These are phyloP conservation scores for Tylopilus rubrobrunneus DNA, from an alignment of 768 basidiomycete species.

Conservation along the genomic window DNA sequence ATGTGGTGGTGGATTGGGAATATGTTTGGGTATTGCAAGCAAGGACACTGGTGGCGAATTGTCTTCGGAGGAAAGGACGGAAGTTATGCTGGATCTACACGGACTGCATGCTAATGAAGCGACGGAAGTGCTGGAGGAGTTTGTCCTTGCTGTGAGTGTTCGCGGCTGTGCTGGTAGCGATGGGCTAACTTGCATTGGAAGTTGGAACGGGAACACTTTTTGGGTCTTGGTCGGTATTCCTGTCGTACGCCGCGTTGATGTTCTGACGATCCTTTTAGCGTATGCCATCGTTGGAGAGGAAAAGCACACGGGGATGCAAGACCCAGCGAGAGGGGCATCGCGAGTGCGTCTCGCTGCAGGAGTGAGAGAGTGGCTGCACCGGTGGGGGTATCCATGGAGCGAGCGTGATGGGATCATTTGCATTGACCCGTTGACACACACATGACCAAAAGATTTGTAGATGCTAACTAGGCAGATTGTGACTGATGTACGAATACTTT, in stretches of 20 bases:
- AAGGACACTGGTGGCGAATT: slow-evolving; percentile 51
- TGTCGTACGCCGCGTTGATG: neutral
- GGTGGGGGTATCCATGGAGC: slow-evolving; percentile 96
- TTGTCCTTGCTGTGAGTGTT: slow-evolving; percentile 74
- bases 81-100: slow-evolving; percentile 85
- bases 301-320: slow-evolving; percentile 93
- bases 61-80: slow-evolving; percentile 85
- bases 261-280: slow-evolving; percentile 40
- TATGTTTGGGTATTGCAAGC: slow-evolving; percentile 81
- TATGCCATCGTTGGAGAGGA: slow-evolving; percentile 93
- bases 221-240: slow-evolving; percentile 66
- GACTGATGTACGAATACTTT: neutral
- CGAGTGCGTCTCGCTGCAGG: slow-evolving; percentile 80
- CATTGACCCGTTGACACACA: slow-evolving; percentile 80
- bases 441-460: slow-evolving; percentile 25
- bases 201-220: slow-evolving; percentile 86
- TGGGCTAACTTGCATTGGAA: slow-evolving; percentile 30
- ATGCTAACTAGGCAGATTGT: neutral
- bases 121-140: slow-evolving; percentile 85
- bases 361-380: slow-evolving; percentile 86
- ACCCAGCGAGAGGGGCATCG: slow-evolving; percentile 74
- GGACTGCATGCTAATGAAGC: slow-evolving; percentile 93
- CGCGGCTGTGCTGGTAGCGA: neutral
- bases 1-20: slow-evolving; percentile 80
- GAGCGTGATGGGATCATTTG: slow-evolving; percentile 89